Percentiles rank a stretch among this genome's conserved stretches.
phyloP scores from a whole-genome alignment of 108 stramenopile species.

The Conticribra guillardii region DNA sequence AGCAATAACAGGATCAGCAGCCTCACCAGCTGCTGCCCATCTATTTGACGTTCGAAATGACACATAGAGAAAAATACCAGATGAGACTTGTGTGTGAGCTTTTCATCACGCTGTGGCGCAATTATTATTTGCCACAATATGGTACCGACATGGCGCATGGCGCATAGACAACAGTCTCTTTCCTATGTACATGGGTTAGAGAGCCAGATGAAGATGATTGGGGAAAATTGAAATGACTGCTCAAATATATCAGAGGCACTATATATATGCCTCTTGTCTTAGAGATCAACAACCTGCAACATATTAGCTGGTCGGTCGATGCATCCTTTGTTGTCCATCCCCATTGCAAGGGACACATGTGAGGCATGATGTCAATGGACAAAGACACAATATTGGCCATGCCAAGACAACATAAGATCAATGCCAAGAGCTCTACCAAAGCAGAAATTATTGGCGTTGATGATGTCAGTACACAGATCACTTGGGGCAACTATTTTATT shows the following conservation, averaged over 20 bases:
- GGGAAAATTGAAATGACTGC: too few species aligned
- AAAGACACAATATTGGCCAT: background rate
- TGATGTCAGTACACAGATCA: background rate
- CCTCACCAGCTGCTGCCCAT: conserved; percentile 2
- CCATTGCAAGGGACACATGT: background rate
- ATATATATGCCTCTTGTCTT: background rate
- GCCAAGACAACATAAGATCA: background rate
- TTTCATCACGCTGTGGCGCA: too few species aligned
- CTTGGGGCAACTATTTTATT: too few species aligned
- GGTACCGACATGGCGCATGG: background rate
- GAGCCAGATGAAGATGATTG: too few species aligned
- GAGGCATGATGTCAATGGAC: background rate
- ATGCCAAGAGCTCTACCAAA: too few species aligned
- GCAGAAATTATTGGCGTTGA: too few species aligned
- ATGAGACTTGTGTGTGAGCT: background rate
- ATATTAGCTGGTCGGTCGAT: background rate
- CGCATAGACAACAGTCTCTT: background rate
- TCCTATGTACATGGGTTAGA: background rate
- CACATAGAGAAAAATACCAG: too few species aligned
- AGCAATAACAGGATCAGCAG: background rate
- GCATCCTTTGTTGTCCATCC: background rate
- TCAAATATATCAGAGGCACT: too few species aligned
- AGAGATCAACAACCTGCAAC: background rate
- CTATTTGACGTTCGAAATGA: conserved; percentile 5
- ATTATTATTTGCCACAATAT: background rate